A percentile compares a stretch with the other conserved stretches of the same genome.
Conservation (phyloP, 2,329 filamentous ascomycete genomes). For the Pseudopithomyces maydicus region DNA sequence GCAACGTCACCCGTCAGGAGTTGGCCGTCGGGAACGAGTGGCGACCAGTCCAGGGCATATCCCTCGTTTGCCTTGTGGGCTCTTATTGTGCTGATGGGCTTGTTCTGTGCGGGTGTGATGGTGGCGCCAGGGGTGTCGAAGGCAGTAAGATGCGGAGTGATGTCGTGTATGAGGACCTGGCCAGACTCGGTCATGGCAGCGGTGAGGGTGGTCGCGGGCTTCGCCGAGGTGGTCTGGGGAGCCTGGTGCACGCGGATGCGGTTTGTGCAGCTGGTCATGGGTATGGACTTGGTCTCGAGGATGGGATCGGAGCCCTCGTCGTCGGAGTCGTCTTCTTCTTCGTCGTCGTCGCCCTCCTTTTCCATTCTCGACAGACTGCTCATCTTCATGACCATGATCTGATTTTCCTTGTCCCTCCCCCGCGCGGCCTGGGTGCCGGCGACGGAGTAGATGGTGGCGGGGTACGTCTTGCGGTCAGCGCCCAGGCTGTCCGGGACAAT, state of each 20-base stretch:
- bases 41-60: slow-evolving; percentile 97
- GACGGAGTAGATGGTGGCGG: slow-evolving; percentile 92
- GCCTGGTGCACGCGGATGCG: slow-evolving; percentile 87
- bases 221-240: slow-evolving; percentile 70
- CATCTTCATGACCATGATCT: slow-evolving; percentile 95
- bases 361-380: slow-evolving; percentile 91
- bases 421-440: slow-evolving; percentile 90
- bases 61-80: slow-evolving; percentile 88
- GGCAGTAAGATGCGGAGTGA: slow-evolving; percentile 84
- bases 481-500: slow-evolving; percentile 85
- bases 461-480: slow-evolving; percentile 89
- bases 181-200: slow-evolving; percentile 92
- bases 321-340: slow-evolving; percentile 68
- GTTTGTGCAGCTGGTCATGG: slow-evolving; percentile 86
- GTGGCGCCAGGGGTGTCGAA: slow-evolving; percentile 88
- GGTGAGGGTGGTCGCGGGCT: slow-evolving; percentile 79
- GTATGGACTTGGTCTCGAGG: slow-evolving; percentile 88
- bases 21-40: slow-evolving; percentile 77
- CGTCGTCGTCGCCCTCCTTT: slow-evolving; percentile 68
- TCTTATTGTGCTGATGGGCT: slow-evolving; percentile 83
- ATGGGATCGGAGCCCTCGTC: slow-evolving; percentile 83
- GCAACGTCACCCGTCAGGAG: slow-evolving; percentile 90
- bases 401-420: slow-evolving; percentile 79
- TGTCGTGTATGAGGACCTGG: slow-evolving; percentile 89
- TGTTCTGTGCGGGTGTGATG: slow-evolving; percentile 82